Evolutionary conservation across 2,329 filamentous ascomycete species (phyloP), one percentile per base, ranked within the genome.

Genomic region (Colletotrichum sublineola): DNA sequence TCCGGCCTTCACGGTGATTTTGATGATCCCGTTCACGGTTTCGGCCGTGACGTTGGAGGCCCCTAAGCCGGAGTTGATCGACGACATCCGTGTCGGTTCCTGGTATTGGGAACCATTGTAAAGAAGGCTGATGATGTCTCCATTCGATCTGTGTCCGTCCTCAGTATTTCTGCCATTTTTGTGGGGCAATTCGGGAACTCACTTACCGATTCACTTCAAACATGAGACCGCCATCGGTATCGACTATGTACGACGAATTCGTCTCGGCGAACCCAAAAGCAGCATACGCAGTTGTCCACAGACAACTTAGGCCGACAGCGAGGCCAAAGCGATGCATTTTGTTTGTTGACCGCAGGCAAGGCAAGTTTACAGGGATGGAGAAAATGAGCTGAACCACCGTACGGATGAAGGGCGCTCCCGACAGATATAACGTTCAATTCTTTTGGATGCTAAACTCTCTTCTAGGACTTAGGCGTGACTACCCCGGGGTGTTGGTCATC

Each of bases 61-160:
- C 4, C 76, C 76, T 2, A 89, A 80, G 2, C 87, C 86, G 20
- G 86, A 88, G 29, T 81, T 82, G 57, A 89, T 87, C 48, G 88
- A 86, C 5, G 86, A 86, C 12, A 80, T 82, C 46, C 82, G 83
- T 57, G 77, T 77, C 1, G 79, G 74, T 38, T 84, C 85, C 75
- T 88, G 87, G 18, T 86, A 81, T 69, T 89, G 83, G 18, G 83
- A 80, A 52, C 83, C 83, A 42, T 84, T 83, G 75, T 83, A 88
- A 61, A 86, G 85, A 77, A 92, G 88, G 0, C 89, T 91, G 12
- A 85, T 90, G 77, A 92, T 89, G 75, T 92, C 90, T 75, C 90
- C 91, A 76, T 82, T 91, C 14, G 82, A 82, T 53, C 84, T 82
- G 74, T 80, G 84, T 53, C 89, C 83, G 1, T 83, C 20, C 3